These are phyloP conservation scores for Podospora tetraspora DNA, from an alignment of 495 filamentous ascomycete species.

Conservation along the genomic window DNA sequence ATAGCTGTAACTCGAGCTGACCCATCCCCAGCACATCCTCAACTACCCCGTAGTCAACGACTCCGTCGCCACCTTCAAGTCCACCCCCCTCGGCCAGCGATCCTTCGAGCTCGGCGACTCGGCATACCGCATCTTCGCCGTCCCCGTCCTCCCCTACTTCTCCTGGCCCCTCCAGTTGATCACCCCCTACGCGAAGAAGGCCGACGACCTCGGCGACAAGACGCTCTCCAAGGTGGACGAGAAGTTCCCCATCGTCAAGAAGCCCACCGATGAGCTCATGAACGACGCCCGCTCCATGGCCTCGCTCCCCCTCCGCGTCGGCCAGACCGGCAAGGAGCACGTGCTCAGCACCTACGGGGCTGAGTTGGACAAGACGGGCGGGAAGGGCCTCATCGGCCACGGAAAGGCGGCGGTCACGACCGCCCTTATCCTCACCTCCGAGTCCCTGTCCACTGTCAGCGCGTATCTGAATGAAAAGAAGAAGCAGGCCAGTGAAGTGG, in stretches of 20 bases:
- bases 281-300: slow-evolving; percentile 58
- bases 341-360: slow-evolving; percentile 64
- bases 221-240: slow-evolving; percentile 69
- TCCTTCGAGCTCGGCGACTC: slow-evolving; percentile 65
- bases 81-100: slow-evolving; percentile 73
- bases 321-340: slow-evolving; percentile 67
- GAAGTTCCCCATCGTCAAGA: slow-evolving; percentile 80
- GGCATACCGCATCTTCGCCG: slow-evolving; percentile 57
- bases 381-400: slow-evolving; percentile 59
- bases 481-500: slow-evolving; percentile 53
- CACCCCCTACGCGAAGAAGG: slow-evolving; percentile 75
- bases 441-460: slow-evolving; percentile 56
- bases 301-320: slow-evolving; percentile 60
- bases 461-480: slow-evolving; percentile 55
- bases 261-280: slow-evolving; percentile 74
- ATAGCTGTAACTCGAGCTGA: neutral
- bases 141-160: slow-evolving; percentile 74
- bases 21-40: slow-evolving; percentile 60
- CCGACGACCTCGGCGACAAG: slow-evolving; percentile 71
- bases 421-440: slow-evolving; percentile 62
- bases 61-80: slow-evolving; percentile 68
- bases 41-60: slow-evolving; percentile 84
- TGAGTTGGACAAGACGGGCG: slow-evolving; percentile 72
- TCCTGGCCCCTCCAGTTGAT: slow-evolving; percentile 69
- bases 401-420: slow-evolving; percentile 74